These are phyloP conservation scores for Neofusicoccum kwambonambiense DNA, from an alignment of 2,329 filamentous ascomycete genomes.

Conservation along the genomic window DNA sequence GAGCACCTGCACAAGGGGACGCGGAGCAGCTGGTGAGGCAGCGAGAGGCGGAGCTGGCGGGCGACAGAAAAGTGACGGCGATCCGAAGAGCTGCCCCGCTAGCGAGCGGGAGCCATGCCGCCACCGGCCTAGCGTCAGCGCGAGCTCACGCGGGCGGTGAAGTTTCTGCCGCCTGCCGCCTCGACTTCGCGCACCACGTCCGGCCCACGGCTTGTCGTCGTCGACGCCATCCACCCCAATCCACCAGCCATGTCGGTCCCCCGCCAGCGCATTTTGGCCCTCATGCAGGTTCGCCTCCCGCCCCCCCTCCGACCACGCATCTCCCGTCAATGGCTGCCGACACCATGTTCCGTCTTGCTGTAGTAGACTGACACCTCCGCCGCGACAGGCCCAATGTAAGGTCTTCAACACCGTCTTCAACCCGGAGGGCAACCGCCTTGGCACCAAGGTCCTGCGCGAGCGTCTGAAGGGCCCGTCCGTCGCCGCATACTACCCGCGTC, in stretches of 20 bases:
- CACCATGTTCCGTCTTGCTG: neutral
- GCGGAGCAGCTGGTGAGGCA: neutral
- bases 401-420: slow-evolving; percentile 93
- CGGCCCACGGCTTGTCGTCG: neutral
- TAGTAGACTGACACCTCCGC: too few relatives aligned
- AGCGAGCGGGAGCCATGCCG: neutral
- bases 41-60: neutral
- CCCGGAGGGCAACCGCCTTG: slow-evolving; percentile 74
- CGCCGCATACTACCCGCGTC: slow-evolving; percentile 84
- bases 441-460: slow-evolving; percentile 90
- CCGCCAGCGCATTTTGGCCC: slow-evolving; percentile 58
- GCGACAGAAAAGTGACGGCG: neutral
- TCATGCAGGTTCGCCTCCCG: slow-evolving; percentile 67
- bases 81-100: slow-evolving; percentile 4
- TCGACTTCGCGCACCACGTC: neutral
- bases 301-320: neutral
- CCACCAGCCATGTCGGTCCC: slow-evolving; percentile 49
- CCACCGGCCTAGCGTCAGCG: too few relatives aligned
- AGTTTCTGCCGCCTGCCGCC: neutral
- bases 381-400: slow-evolving; percentile 76
- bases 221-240: neutral
- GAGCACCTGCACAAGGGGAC: too few relatives aligned
- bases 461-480: slow-evolving; percentile 80
- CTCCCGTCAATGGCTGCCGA: neutral
- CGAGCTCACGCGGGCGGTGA: too few relatives aligned